Conservation (phyloP, 306 rosid genomes). For the Quercus aquifolioides region DNA sequence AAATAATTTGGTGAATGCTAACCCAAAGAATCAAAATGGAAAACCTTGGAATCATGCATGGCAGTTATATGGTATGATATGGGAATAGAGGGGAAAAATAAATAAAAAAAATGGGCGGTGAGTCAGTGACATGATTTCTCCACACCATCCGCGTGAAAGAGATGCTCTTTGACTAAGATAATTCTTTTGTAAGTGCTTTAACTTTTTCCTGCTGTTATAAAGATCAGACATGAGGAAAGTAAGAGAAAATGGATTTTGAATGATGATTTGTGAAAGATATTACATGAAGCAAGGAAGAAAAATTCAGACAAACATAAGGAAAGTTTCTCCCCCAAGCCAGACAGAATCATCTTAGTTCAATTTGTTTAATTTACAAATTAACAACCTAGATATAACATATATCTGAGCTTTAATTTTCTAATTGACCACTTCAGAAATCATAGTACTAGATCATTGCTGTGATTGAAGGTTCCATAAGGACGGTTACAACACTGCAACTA, state of each 20-base stretch:
- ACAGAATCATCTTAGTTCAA: not conserved
- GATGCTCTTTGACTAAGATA: too few species aligned
- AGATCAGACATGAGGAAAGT: not conserved
- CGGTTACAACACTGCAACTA: not conserved
- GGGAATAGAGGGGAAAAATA: not conserved
- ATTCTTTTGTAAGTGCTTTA: too few species aligned
- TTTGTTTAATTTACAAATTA: not conserved
- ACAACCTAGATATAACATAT: not conserved
- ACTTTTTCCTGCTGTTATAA: too few species aligned
- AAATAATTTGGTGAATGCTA: not conserved
- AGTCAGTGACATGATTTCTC: too few species aligned
- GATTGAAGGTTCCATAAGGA: not conserved
- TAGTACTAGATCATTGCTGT: not conserved
- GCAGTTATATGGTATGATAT: not conserved
- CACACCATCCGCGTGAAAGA: too few species aligned
- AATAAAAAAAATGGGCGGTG: not conserved
- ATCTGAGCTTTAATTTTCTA: not conserved
- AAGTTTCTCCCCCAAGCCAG: not conserved
- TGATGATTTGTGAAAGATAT: not conserved
- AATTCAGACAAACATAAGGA: not conserved
- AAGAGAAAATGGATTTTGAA: not conserved
- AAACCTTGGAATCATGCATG: not conserved
- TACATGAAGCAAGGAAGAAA: not conserved
- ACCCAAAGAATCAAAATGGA: not conserved
- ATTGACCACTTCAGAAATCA: not conserved